phyloP scores from a whole-genome alignment of 192 early-diverging fungal genomes.

The Kickxella alabastrina region DNA sequence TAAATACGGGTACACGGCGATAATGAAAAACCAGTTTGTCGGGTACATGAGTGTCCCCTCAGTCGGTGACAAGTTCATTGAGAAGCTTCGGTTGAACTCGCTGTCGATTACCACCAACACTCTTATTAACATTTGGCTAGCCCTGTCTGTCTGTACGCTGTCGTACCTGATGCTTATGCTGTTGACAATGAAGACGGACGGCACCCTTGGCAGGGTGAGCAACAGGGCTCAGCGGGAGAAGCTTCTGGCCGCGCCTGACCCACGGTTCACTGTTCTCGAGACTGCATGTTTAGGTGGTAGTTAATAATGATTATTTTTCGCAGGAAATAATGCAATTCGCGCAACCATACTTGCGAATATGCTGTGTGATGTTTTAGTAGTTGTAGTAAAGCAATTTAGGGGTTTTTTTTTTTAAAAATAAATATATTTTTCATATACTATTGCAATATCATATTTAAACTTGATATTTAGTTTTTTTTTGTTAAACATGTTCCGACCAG shows the following conservation, averaged over 20 bases:
- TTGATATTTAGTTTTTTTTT: background rate
- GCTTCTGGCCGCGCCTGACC: constrained; percentile 29
- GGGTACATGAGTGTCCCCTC: constrained; percentile 20
- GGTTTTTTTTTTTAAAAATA: background rate
- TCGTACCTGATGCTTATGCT: constrained; percentile 34
- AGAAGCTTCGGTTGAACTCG: constrained; percentile 20
- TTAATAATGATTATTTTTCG: no score
- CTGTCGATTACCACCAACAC: constrained; percentile 44
- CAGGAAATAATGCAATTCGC: no score
- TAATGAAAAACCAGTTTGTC: constrained; percentile 49
- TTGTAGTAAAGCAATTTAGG: background rate
- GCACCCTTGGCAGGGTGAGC: constrained; percentile 1
- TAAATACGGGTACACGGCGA: constrained; percentile 57
- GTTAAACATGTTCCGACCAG: background rate
- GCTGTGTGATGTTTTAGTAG: no score
- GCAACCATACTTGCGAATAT: no score
- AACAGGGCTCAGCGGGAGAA: constrained; percentile 2
- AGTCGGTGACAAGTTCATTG: constrained; percentile 37
- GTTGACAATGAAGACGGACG: constrained; percentile 10
- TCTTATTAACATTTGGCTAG: constrained; percentile 19
- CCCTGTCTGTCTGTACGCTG: constrained; percentile 11
- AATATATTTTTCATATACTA: no score
- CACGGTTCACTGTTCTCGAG: no score
- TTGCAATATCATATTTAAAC: background rate
- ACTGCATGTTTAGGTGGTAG: no score